These are phyloP conservation scores for Micromonas commoda DNA, from an alignment of 139 green algal species.

Conservation along the genomic window DNA sequence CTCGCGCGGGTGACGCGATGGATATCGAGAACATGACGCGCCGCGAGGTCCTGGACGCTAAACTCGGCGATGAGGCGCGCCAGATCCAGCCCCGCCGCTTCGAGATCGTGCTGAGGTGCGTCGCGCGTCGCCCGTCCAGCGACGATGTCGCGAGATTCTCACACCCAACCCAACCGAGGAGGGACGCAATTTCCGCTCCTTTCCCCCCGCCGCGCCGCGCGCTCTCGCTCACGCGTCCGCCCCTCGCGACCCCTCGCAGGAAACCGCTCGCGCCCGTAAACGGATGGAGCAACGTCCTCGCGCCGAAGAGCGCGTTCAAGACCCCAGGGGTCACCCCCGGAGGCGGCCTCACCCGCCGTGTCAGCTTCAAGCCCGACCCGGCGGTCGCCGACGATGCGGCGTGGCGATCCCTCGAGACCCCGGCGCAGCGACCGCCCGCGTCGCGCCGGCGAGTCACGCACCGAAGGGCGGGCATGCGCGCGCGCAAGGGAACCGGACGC, in stretches of 20 bases:
- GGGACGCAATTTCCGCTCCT: too few species aligned
- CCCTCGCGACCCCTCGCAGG: too few species aligned
- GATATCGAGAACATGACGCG: background rate
- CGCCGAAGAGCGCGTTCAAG: background rate
- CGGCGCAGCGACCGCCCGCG: too few species aligned
- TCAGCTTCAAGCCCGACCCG: background rate
- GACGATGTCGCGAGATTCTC: background rate
- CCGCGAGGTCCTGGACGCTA: background rate
- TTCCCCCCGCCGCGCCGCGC: too few species aligned
- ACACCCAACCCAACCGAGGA: too few species aligned
- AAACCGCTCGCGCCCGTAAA: background rate
- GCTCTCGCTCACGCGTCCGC: too few species aligned
- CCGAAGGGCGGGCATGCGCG: background rate
- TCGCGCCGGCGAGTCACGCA: too few species aligned
- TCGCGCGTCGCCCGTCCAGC: background rate
- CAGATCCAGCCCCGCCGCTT: background rate
- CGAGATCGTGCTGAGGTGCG: background rate
- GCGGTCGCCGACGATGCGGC: too few species aligned
- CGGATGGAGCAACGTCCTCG: too few species aligned
- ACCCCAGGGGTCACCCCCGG: background rate
- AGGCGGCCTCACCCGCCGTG: background rate
- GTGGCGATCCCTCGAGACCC: background rate
- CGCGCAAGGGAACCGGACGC: background rate
- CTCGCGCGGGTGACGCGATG: background rate
- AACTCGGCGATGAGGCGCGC: background rate